Conservation (phyloP, 2,329 filamentous ascomycete genomes). For the Verticillium zaregamsianum region DNA sequence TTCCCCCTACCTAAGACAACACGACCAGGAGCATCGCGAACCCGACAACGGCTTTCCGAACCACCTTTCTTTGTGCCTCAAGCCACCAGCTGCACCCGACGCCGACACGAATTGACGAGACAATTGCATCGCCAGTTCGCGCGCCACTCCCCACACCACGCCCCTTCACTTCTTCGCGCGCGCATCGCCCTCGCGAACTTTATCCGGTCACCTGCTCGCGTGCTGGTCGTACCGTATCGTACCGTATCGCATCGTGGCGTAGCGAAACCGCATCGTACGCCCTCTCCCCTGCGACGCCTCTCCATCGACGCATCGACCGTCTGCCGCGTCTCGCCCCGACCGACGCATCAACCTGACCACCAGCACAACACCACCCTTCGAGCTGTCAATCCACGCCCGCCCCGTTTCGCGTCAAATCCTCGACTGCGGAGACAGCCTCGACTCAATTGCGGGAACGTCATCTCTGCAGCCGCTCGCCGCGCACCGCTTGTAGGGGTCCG, state of each 20-base stretch:
- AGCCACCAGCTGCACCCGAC: slow-evolving; percentile 5
- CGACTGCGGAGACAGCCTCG: not conserved
- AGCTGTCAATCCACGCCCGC: too few relatives aligned
- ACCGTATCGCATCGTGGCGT: not conserved
- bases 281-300: slow-evolving; percentile 1
- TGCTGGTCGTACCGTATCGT: not conserved
- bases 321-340: slow-evolving; percentile 1
- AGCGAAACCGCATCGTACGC: not conserved
- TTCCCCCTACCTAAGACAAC: slow-evolving; percentile 1
- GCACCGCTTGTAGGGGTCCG: not conserved
- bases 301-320: not conserved
- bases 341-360: not conserved
- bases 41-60: not conserved
- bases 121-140: slow-evolving; percentile 3
- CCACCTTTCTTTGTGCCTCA: not conserved
- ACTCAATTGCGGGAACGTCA: not conserved
- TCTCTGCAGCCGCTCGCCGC: not conserved
- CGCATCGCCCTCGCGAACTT: slow-evolving; percentile 3
- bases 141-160: slow-evolving; percentile 5
- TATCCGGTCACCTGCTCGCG: slow-evolving; percentile 5
- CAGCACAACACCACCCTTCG: too few relatives aligned
- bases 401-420: not conserved
- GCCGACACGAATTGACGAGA: slow-evolving; percentile 2
- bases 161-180: slow-evolving; percentile 2
- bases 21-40: slow-evolving; percentile 2